These are phyloP conservation scores for Paxillus involutus DNA, from an alignment of 768 basidiomycete genomes.

Conservation along the genomic window DNA sequence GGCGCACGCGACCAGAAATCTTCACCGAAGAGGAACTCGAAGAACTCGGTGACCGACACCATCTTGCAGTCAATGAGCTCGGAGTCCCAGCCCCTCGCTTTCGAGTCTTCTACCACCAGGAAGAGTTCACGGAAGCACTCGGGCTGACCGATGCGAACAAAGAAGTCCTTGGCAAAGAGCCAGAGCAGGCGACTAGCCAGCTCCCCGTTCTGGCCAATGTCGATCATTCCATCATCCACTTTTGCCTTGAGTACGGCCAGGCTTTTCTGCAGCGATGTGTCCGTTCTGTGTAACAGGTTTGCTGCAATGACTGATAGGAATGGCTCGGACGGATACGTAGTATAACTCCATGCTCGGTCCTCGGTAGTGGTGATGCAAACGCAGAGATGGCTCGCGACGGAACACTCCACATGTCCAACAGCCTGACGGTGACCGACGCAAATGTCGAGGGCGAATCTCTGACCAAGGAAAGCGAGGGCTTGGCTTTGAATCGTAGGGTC, in stretches of 20 bases:
- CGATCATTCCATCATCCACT: conserved; percentile 5
- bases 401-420: background rate
- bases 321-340: conserved; percentile 10
- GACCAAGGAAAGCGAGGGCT: conserved; percentile 6
- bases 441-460: conserved; percentile 6
- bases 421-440: background rate
- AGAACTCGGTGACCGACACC: conserved; percentile 1
- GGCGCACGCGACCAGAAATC: background rate
- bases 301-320: conserved; percentile 5
- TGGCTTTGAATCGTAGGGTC: background rate
- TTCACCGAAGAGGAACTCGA: conserved; percentile 4
- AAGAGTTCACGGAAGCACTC: no score
- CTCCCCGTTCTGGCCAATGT: conserved; percentile 7
- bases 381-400: conserved; percentile 6
- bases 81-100: background rate
- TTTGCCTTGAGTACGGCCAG: background rate
- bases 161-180: conserved; percentile 8
- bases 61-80: conserved; percentile 4
- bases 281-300: background rate
- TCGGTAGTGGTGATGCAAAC: conserved; percentile 1
- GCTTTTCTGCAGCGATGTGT: background rate
- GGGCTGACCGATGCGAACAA: background rate
- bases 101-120: background rate
- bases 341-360: conserved; percentile 1
- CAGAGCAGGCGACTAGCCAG: conserved; percentile 8